Base-by-base conservation (phyloP, 345 rosid genomes). In the Lenwebbia sp. region DNA sequence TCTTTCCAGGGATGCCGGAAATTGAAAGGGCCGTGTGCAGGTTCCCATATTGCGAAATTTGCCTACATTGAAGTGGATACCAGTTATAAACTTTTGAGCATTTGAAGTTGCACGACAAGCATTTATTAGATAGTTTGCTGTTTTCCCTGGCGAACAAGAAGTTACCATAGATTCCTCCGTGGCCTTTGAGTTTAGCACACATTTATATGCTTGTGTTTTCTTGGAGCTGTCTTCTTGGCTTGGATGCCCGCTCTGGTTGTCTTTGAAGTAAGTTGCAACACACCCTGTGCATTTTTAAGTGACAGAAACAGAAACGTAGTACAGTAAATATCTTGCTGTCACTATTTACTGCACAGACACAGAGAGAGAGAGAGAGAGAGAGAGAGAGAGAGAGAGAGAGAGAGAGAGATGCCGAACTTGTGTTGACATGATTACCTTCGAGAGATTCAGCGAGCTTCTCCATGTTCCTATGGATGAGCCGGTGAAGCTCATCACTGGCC, bases 1-100 rank as follows among this genome's bases (percentile, higher is more conserved):
- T 90, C 91, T 85, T 93, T 92, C 99, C 99, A 96, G 85, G 99
- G 99, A 91, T 95, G 95, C 33, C 92, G 7, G 83, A 94, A 95
- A 87, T 54, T 91, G 90, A 95, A 93, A 82, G 88, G 90, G 65
- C 99, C 98, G 83, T 93, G 98, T 54, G 94, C 91, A 13, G 97
- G 98, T 86, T 96, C 99, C 98, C 99, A 96, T 87, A 93, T 91
- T 0, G 96, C 97, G 86, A 93, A 90, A 86, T 88, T 92, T 40
- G 96, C 94, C 98, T 93, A 87, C 85, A 53, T 55, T 17, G 3
- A 2, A 78, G 23, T 47, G 62, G 26, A 4, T 52, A 10, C 11
- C 33, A 7, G 30, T 17, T 49, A 62, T n/a, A 33, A 65, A 65
- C 56, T 65, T 33, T 33, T 65, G 78, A 65, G 44, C 78, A 65